Evolutionary conservation across 108 stramenopile species (phyloP), one percentile per base, ranked within the genome.

Genomic region (Nitzschia palea): DNA sequence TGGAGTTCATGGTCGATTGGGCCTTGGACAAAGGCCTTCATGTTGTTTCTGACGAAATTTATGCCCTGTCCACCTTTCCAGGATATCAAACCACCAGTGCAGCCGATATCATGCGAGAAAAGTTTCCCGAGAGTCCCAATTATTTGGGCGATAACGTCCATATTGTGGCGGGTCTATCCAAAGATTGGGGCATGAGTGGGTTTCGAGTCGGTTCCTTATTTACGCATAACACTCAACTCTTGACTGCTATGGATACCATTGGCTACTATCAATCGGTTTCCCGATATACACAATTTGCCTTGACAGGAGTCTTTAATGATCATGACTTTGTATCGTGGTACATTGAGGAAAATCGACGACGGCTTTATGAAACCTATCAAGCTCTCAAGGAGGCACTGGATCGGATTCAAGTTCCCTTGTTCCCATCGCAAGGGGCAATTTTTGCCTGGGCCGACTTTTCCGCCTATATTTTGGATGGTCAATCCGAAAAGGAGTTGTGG

Each of bases 131-230:
- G 20, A 0, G 5, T 3, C 33, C 62, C 4, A 4, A 14, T 4
- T 62, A 70, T 37, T 31, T 70, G 34, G 70, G 70, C 10, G 62
- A 70, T 55, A 12, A 44, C 12, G 70, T 76, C 8, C 80, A 80
- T 31, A 47, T 74, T 45, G 62, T 80, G 15, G 70, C 60, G 15
- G 56, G 55, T 22, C 65, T 80, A 3, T 67, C 65, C 53, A 81
- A 81, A 65, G 80, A 81, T 55, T 77, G 72, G 67, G 74, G 62
- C 15, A 28, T 58, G 47, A 77, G 76, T 58, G 80, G 80, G 1
- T 48, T 81, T 18, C 62, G 80, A 8, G 67, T 76, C 9, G 80
- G 80, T 9, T 66, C 67, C 20, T 34, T 74, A 6, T 50, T 70
- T n/a, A 32, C 76, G 30, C 69, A 77, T 55, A 77, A 77, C 54